phyloP scores from a whole-genome alignment of 768 basidiomycete genomes.

The Suillus fuscotomentosus region DNA sequence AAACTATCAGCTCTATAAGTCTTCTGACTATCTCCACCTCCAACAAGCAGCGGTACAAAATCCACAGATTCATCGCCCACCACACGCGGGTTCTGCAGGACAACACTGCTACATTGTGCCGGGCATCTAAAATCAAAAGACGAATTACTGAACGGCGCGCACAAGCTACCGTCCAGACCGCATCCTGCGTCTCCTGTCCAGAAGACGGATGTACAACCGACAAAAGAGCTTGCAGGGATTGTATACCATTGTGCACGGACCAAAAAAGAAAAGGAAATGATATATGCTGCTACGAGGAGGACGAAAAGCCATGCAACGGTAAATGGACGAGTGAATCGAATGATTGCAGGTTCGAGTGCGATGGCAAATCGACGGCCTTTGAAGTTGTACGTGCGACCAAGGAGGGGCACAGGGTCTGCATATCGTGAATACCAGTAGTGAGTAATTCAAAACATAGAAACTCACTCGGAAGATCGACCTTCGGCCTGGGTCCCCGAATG shows the following conservation, averaged over 20 bases:
- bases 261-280: slow-evolving; percentile 73
- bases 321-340: slow-evolving; percentile 51
- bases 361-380: slow-evolving; percentile 36
- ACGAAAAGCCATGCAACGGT: slow-evolving; percentile 54
- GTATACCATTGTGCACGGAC: slow-evolving; percentile 70
- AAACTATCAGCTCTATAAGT: slow-evolving; percentile 87
- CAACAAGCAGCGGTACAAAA: slow-evolving; percentile 75
- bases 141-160: slow-evolving; percentile 60
- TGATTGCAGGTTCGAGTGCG: slow-evolving; percentile 54
- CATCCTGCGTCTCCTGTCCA: slow-evolving; percentile 72
- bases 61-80: slow-evolving; percentile 66
- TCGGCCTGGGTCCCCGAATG: slow-evolving; percentile 61
- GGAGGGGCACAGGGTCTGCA: slow-evolving; percentile 52
- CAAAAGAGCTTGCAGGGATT: slow-evolving; percentile 60
- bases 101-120: slow-evolving; percentile 60
- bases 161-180: slow-evolving; percentile 65
- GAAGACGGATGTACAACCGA: slow-evolving; percentile 67
- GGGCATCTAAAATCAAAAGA: slow-evolving; percentile 81
- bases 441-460: neutral
- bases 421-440: slow-evolving; percentile 4
- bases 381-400: slow-evolving; percentile 47
- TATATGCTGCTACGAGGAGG: slow-evolving; percentile 57
- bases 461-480: slow-evolving; percentile 46
- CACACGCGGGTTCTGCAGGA: slow-evolving; percentile 70
- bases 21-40: slow-evolving; percentile 70